A percentile compares a stretch with the other conserved stretches of the same genome.
These are phyloP conservation scores for Pleurotus ostreatus DNA, from an alignment of 768 basidiomycete genomes.

Conservation along the genomic window DNA sequence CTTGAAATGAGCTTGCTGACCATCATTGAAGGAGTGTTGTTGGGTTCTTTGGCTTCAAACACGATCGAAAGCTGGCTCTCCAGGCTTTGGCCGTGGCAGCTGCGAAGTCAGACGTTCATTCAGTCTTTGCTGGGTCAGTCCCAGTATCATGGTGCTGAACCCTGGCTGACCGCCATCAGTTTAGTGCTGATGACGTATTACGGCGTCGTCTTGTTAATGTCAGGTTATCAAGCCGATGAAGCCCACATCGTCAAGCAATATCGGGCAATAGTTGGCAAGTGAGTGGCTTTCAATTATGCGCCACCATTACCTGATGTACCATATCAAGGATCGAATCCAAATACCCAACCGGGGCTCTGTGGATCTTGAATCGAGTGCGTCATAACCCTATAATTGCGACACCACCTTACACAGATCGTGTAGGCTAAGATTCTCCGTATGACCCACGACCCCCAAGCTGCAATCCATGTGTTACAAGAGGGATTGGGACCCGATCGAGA, in stretches of 20 bases:
- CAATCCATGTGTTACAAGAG: conserved; percentile 56
- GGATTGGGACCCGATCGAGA: conserved; percentile 52
- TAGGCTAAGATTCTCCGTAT: conserved; percentile 77
- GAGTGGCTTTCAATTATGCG: conserved; percentile 14
- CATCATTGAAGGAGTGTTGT: conserved; percentile 50
- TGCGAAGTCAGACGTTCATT: conserved; percentile 64
- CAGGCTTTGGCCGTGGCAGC: conserved; percentile 68
- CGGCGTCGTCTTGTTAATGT: conserved; percentile 62
- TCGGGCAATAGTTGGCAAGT: conserved; percentile 61
- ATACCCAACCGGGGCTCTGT: conserved; percentile 66
- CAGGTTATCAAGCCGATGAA: conserved; percentile 78
- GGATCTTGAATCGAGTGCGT: conserved; percentile 67
- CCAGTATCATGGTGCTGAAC: not conserved
- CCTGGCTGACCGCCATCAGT: conserved; percentile 24
- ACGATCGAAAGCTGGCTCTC: conserved; percentile 65
- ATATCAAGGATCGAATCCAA: conserved; percentile 42
- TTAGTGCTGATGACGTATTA: conserved; percentile 81
- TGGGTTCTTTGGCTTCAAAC: conserved; percentile 73
- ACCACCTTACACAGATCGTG: not conserved
- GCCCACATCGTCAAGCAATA: conserved; percentile 60
- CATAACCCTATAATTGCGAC: not conserved
- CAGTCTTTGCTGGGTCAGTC: conserved; percentile 70
- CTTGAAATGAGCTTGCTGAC: too few relatives aligned
- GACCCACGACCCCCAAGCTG: conserved; percentile 57
- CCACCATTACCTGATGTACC: not conserved